Evolutionary conservation across 805 yeast genomes (phyloP), one percentile per base, ranked within the genome.

Genomic region (Candida michaelii): DNA sequence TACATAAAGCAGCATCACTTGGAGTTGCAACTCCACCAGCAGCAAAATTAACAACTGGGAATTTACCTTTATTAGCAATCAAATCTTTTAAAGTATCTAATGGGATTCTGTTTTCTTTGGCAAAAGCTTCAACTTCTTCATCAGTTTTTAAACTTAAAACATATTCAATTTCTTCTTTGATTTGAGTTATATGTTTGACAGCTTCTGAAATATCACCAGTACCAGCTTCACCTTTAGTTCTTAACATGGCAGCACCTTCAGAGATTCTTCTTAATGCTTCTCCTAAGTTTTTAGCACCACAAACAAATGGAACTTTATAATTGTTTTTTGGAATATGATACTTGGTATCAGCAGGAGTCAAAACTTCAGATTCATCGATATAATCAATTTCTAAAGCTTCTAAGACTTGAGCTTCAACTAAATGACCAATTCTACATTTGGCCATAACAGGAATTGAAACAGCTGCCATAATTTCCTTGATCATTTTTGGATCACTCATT

Each of bases 21-120:
- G 95, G 95, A 10, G 95, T 83, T 8, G 95, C 93, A 39, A 85
- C 83, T 45, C 95, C 95, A 32, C 95, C 95, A 21, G 93, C 93
- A 30, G 93, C 91, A 58, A 85, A 85, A 67, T 84, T 85, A 42
- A 86, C 93, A 33, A 85, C 95, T 1, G 90, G 90, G 47, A 85
- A 72, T 54, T 79, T 78, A 24, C 87, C 87, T 8, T 66, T 61
- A 48, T 69, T 66, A 33, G 71, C 72, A 39, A 79, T 68, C 48
- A 76, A 64, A 36, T 72, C 64, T 49, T 73, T 62, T 43, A 86
- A 64, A 36, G 79, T 60, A n/a, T 70, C 73, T 19, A 68, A 68
- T 16, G 85, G 80, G 15, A 85, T 87, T 47, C 88, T 73, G 45
- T 77, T 62, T 45, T 75, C 77, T 43, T 65, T 62, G 18, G 93